Evolutionary conservation across 2,329 filamentous ascomycete genomes (phyloP).

Genomic region (Beauveria sp.): DNA sequence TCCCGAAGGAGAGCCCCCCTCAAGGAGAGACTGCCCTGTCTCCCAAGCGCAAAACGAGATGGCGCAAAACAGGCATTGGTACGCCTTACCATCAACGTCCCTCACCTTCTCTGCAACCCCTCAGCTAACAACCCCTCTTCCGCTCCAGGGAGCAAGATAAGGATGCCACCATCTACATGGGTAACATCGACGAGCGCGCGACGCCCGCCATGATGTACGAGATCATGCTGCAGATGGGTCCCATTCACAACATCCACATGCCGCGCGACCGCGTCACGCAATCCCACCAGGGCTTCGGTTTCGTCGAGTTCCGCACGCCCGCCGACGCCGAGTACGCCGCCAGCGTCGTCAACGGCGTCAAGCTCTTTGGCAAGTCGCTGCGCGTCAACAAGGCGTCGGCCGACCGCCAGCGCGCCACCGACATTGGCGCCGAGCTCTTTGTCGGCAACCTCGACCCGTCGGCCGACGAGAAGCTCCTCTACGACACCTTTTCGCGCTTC

Average conservation of each 20-base stretch:
- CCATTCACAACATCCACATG: slow-evolving; percentile 95
- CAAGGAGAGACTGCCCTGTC: background rate
- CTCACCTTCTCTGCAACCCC: background rate
- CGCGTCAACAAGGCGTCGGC: slow-evolving; percentile 89
- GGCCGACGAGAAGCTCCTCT: slow-evolving; percentile 91
- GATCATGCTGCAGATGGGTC: slow-evolving; percentile 95
- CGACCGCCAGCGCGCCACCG: slow-evolving; percentile 87
- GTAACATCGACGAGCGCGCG: slow-evolving; percentile 95
- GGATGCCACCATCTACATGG: slow-evolving; percentile 95
- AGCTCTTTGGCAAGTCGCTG: slow-evolving; percentile 89
- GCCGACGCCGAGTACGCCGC: slow-evolving; percentile 95
- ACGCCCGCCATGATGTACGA: slow-evolving; percentile 89
- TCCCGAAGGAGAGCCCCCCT: slow-evolving; percentile 7
- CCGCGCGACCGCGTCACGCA: slow-evolving; percentile 97
- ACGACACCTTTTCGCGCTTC: slow-evolving; percentile 89
- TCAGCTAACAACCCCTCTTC: background rate
- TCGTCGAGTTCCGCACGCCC: slow-evolving; percentile 95
- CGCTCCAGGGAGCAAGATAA: slow-evolving; percentile 85
- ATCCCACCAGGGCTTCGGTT: slow-evolving; percentile 94
- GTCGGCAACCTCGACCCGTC: slow-evolving; percentile 90
- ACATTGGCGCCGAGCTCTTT: slow-evolving; percentile 95
- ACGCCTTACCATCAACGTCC: slow-evolving; percentile 21
- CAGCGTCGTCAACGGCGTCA: slow-evolving; percentile 92
- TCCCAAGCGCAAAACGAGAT: slow-evolving; percentile 35
- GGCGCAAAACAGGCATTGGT: slow-evolving; percentile 70